Evolutionary conservation across 2,329 filamentous ascomycete species (phyloP), one percentile per base, ranked within the genome.

Genomic region (Aureobasidium sp.): DNA sequence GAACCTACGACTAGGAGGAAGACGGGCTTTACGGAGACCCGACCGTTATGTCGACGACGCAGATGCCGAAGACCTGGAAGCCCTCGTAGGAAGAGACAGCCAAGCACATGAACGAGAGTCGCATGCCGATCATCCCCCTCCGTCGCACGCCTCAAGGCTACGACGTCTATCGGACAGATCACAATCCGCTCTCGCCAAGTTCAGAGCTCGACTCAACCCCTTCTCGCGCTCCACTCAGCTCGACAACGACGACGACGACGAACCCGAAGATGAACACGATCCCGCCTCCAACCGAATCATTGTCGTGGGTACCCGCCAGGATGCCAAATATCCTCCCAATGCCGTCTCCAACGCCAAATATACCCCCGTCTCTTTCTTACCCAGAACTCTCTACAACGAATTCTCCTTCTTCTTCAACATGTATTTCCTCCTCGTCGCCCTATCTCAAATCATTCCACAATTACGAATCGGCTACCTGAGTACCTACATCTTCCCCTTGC

Each of bases 341-440:
- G 84, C 91, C 62, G 84, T 99, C 53, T 97, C 93, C 39, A 97
- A 99, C 73, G 93, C 94, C 61, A 99, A 97, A 81, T 99, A 99
- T 75, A 97, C 93, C 34, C 86, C 92, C 1, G 88, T 92, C 79
- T 96, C 89, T 59, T 99, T 99, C 75, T 82, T 99, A 15, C 95
- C 95, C 2, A 82, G 93, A 59, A 99, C 94, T 0, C 80, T 99
- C 26, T 99, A 97, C 77, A 97, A 97, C 77, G 94, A 99, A 73
- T 99, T 99, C 74, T 97, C 93, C 64, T 99, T 97, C 79, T 99
- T 99, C 78, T 96, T 99, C 82, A 99, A 99, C 82, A 90, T 97
- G 81, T 99, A 99, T 74, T 99, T 99, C 74, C 81, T 99, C 62
- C 85, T 97, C 29, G 94, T 99, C 55, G 95, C 94, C 7, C 77